phyloP scores from a whole-genome alignment of 768 basidiomycete genomes.

The Trametes cubensis region DNA sequence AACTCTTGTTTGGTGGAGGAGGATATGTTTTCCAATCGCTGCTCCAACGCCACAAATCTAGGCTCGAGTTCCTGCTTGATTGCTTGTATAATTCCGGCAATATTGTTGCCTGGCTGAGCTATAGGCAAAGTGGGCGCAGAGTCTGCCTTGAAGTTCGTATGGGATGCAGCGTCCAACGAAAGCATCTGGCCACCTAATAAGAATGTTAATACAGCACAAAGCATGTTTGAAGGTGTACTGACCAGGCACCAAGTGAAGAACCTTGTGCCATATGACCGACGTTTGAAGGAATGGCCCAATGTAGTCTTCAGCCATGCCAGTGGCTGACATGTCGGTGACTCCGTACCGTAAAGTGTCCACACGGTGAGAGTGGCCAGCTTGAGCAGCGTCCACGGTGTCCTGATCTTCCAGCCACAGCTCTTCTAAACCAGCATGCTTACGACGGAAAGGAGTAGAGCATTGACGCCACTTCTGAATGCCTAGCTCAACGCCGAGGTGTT shows the following conservation, averaged over 20 bases:
- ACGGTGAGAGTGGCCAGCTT: constrained; percentile 7
- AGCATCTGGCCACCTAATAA: constrained; percentile 1
- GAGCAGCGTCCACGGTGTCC: constrained; percentile 9
- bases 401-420: constrained; percentile 15
- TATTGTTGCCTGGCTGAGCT: not conserved
- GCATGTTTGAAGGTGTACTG: not conserved
- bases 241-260: constrained; percentile 4
- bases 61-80: not conserved
- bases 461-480: constrained; percentile 15
- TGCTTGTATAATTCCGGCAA: not conserved
- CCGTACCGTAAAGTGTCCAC: constrained; percentile 2
- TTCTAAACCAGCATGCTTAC: constrained; percentile 13
- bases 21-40: no score
- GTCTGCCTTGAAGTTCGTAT: no score
- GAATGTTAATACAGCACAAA: not conserved
- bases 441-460: constrained; percentile 7
- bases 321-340: not conserved
- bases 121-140: no score
- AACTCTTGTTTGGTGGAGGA: constrained; percentile 5
- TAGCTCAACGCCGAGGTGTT: constrained; percentile 9
- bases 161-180: not conserved
- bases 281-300: constrained; percentile 10
- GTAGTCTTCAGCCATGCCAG: constrained; percentile 6
- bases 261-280: constrained; percentile 2
- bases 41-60: constrained; percentile 1